Conservation (phyloP, 73 alveolate genomes). For the Paramecium sonneborni region DNA sequence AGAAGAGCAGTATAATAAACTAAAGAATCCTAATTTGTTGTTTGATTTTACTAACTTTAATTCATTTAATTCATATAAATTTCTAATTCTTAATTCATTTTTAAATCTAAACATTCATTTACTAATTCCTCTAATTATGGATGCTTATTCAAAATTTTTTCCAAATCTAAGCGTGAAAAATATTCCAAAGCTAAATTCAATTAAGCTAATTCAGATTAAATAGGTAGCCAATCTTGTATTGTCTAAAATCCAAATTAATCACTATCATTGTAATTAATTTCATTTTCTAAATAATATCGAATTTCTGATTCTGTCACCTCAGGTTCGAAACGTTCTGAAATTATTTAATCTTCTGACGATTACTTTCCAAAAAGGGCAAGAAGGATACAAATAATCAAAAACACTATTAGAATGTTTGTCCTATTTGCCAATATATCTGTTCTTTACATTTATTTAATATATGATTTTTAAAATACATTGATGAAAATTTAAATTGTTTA, state of each 20-base stretch:
- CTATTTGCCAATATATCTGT: background rate
- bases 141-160: background rate
- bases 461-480: background rate
- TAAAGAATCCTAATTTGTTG: background rate
- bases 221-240: background rate
- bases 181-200: background rate
- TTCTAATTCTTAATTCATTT: background rate
- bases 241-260: background rate
- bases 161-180: constrained; percentile 5
- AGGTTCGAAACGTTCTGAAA: background rate
- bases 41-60: background rate
- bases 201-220: background rate
- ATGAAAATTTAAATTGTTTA: background rate
- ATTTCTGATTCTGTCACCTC: constrained; percentile 14
- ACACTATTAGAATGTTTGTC: background rate
- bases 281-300: background rate
- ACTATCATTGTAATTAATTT: background rate
- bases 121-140: background rate
- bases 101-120: background rate
- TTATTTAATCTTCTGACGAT: background rate
- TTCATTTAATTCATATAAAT: background rate
- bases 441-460: background rate
- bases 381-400: background rate
- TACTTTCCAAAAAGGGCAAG: background rate
- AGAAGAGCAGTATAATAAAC: background rate